Base-by-base conservation (phyloP, 768 basidiomycete species). In the Lactarius pseudohatsudake region DNA sequence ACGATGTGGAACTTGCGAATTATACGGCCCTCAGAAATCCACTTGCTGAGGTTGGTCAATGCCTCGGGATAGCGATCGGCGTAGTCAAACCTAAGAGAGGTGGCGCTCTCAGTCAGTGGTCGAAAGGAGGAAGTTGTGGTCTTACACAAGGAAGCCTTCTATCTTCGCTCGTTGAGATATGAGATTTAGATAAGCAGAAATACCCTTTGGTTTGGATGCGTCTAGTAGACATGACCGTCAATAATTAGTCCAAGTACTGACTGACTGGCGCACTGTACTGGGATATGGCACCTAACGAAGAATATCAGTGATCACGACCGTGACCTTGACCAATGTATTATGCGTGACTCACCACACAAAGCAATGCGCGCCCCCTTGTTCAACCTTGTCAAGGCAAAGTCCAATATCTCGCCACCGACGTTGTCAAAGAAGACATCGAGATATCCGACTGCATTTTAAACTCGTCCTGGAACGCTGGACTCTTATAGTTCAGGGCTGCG, bases 401-500 rank as follows among this genome's bases (percentile, higher is more conserved):
- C 89, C 62, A 98, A 79, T 47, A 94, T 91, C 36, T 92, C 90
- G 4, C 90, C 90, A 75, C 80, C 88, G 60, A 92, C 90, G 67
- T 92, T 92, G 74, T 94, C 92, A 71, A 94, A 94, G 75, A 81
- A 93, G 1, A 90, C 89, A 70, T 96, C 91, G 20, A 94, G 70
- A 70, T 87, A 91, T 3, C 91, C 91, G 56, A 91, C 82, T 15
- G 76, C 70, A 54, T 82, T 77, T 87, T 91, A 77, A 96, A 87
- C 56, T 95, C 87, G 18, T 84, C 75, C 62, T 76, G 77, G 79
- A 94, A 96, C 16, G 81, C 84, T 38, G 81, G 76, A 72, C 84
- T 85, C 78, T 96, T 98, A 80, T 98, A 98, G 75, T 97, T 91
- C 73, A 97, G 78, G 2, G 89, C 91, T 61, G 83, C 84, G 67